phyloP scores from a whole-genome alignment of 2,329 filamentous ascomycete species.

The Aspergillus phoenicis region DNA sequence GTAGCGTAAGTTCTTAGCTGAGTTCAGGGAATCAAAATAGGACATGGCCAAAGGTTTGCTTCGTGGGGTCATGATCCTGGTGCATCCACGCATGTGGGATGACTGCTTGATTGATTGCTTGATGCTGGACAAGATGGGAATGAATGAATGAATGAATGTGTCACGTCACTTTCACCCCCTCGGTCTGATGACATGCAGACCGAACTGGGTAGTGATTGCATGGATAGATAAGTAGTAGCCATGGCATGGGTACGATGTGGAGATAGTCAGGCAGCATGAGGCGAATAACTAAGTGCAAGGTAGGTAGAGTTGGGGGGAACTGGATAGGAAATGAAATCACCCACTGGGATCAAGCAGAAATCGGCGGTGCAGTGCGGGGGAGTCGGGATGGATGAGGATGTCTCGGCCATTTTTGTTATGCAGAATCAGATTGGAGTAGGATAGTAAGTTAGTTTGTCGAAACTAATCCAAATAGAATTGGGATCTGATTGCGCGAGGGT shows the following conservation, averaged over 20 bases:
- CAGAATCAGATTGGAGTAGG: neutral
- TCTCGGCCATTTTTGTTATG: constrained; percentile 25
- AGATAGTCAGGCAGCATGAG: neutral
- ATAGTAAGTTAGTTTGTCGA: neutral
- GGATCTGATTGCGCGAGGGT: neutral
- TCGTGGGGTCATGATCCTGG: neutral
- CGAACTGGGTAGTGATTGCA: neutral
- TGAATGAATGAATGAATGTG: too few relatives aligned
- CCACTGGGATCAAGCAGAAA: constrained; percentile 84
- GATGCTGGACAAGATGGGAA: too few relatives aligned
- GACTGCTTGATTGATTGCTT: neutral
- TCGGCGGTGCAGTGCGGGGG: constrained; percentile 80
- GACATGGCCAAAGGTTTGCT: constrained; percentile 9
- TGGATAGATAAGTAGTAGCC: too few relatives aligned
- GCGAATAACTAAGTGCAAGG: neutral
- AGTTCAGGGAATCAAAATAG: neutral
- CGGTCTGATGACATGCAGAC: too few relatives aligned
- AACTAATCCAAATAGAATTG: neutral
- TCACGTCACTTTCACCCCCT: too few relatives aligned
- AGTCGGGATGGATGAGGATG: constrained; percentile 50
- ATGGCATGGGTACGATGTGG: neutral
- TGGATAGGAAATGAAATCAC: constrained; percentile 29
- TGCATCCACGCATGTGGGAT: neutral
- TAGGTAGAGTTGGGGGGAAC: neutral
- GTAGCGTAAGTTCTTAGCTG: neutral